Percentiles rank a stretch among this genome's conserved stretches.
Evolutionary conservation across 139 green algal species (phyloP).

Genomic region (Tetraselmis chui): DNA sequence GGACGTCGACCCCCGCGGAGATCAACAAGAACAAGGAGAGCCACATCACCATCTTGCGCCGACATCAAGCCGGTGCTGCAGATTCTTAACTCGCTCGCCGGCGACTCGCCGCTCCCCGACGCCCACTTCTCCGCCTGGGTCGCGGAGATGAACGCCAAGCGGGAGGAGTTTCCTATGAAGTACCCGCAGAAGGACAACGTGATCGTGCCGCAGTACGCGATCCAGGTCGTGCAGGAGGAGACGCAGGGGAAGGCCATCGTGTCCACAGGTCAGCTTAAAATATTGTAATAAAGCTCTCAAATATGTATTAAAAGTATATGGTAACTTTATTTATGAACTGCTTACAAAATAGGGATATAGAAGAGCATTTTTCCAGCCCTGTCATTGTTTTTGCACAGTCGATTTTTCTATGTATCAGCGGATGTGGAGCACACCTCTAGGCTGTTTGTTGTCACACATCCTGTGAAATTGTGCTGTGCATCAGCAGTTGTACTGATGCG

Average conservation of each 20-base stretch:
- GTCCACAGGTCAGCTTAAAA: no score
- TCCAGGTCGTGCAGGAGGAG: constrained; percentile 88
- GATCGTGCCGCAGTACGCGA: constrained; percentile 94
- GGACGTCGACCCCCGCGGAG: constrained; percentile 97
- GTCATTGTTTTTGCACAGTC: no score
- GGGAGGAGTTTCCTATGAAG: constrained; percentile 73
- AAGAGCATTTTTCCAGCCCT: no score
- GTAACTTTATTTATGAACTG: no score
- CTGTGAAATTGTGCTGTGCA: no score
- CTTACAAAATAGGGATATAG: no score
- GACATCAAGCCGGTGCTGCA: constrained; percentile 70
- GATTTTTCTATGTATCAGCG: no score
- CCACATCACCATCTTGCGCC: constrained; percentile 74
- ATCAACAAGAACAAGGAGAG: constrained; percentile 99
- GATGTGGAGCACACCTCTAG: no score
- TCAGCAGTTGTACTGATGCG: no score
- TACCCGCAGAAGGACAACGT: constrained; percentile 77
- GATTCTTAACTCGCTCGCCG: constrained; percentile 61
- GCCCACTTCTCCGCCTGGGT: constrained; percentile 45
- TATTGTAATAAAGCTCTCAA: no score
- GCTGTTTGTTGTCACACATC: no score
- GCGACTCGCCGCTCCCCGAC: constrained; percentile 16
- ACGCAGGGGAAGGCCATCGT: constrained; percentile 93
- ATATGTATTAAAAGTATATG: no score
- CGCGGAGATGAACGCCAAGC: constrained; percentile 54